phyloP scores from a whole-genome alignment of 2,329 filamentous ascomycete genomes.

The Botrytis hyacinthi region DNA sequence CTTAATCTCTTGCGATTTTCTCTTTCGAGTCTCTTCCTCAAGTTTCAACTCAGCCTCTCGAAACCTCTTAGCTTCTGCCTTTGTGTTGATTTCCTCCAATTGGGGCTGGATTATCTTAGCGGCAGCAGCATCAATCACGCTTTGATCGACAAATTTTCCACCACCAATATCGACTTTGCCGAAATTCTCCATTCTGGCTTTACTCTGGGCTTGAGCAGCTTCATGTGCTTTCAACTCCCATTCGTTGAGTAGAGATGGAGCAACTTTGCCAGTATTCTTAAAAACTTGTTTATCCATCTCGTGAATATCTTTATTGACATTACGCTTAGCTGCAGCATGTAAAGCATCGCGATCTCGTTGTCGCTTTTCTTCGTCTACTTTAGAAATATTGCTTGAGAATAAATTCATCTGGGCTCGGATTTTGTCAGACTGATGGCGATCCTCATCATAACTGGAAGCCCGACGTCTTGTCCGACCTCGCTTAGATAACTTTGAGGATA shows the following conservation, averaged over 20 bases:
- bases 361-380: slow-evolving; percentile 72
- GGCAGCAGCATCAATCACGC: slow-evolving; percentile 78
- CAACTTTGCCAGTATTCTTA: slow-evolving; percentile 70
- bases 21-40: slow-evolving; percentile 64
- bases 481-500: slow-evolving; percentile 50
- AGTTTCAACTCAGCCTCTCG: slow-evolving; percentile 60
- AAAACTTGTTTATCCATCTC: slow-evolving; percentile 81
- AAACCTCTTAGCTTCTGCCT: slow-evolving; percentile 69
- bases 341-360: slow-evolving; percentile 72
- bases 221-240: slow-evolving; percentile 78
- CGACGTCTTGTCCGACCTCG: slow-evolving; percentile 59
- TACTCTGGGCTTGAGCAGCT: slow-evolving; percentile 63
- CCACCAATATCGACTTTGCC: slow-evolving; percentile 71
- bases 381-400: slow-evolving; percentile 64
- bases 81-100: slow-evolving; percentile 78
- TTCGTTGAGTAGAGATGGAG: slow-evolving; percentile 65
- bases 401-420: slow-evolving; percentile 79
- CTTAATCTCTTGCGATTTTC: slow-evolving; percentile 57
- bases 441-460: slow-evolving; percentile 64
- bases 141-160: slow-evolving; percentile 74
- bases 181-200: slow-evolving; percentile 56
- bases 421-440: slow-evolving; percentile 62
- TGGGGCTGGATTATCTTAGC: slow-evolving; percentile 75
- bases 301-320: slow-evolving; percentile 76
- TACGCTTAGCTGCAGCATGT: slow-evolving; percentile 76